Base-by-base conservation (phyloP, 2,329 filamentous ascomycete species). In the Alternaria sp. region DNA sequence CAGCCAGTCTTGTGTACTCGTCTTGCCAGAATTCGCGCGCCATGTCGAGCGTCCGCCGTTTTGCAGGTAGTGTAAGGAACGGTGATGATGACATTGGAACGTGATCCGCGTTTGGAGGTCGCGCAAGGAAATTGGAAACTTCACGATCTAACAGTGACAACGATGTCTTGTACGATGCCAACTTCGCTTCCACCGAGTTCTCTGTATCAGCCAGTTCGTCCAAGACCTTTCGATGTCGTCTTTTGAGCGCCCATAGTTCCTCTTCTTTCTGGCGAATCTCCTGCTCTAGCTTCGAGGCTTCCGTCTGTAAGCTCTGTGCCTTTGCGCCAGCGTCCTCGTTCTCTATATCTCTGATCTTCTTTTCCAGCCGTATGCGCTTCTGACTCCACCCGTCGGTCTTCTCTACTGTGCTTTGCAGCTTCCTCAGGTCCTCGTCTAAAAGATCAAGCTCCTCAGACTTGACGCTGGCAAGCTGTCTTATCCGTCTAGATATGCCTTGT, bases 121-220 rank as follows among this genome's bases (percentile, higher is more conserved):
- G 82, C 10, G 79, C 82, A 67, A 93, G 80, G 60, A 93, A 85
- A 4, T 80, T 81, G 5, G 80, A 79, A 6, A 92, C 83, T 56
- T 91, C 86, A 14, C 80, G 81, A 62, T 93, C 89, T 6, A 92
- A 84, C 55, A 92, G 86, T 57, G 82, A 85, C 36, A 92, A 78
- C 4, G 90, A 89, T 2, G 89, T 86, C 20, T 85, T 86, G 74
- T 92, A 93, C 0, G 90, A 89, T 57, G 89, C 91, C 14, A 93
- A 75, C n/a, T 87, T 88, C 2, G 90, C 89, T 73, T 93, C 90
- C 38, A 89, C 82, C 55, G 85, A 84, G 67, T 89, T 93, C 64
- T 85, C 84, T 2, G 88, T 84, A 57, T 90, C 87, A 7, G 86
- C 83, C 46, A 92, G 86, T 69, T 87, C 84, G 3, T 84, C 83